phyloP scores from a whole-genome alignment of 257 asterid genomes.

The Galeopsis tetrahit region DNA sequence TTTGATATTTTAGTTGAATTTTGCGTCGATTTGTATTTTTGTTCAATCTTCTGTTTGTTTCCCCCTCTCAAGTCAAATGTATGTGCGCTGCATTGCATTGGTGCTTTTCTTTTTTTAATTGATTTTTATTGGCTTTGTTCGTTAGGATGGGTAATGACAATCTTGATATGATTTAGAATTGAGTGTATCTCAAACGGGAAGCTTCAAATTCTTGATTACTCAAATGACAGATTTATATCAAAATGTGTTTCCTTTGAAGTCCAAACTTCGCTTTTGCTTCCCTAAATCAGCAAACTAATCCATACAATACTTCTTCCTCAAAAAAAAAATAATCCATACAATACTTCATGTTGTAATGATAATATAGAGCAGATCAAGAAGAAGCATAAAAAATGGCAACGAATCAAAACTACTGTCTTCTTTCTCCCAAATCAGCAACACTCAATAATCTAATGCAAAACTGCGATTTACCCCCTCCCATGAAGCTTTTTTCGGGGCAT shows the following conservation, averaged over 20 bases:
- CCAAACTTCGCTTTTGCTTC: too few relatives aligned
- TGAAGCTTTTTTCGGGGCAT: slow-evolving; percentile 49
- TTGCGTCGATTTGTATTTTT: not conserved
- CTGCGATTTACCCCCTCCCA: slow-evolving; percentile 76
- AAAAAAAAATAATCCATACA: slow-evolving; percentile 22
- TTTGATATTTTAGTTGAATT: slow-evolving; percentile 8
- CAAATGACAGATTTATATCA: too few relatives aligned
- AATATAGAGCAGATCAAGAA: not conserved
- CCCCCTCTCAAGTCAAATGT: not conserved
- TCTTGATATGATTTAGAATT: slow-evolving; percentile 3
- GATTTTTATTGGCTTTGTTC: not conserved
- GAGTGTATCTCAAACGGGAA: slow-evolving; percentile 5
- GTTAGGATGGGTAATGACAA: not conserved
- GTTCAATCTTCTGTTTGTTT: slow-evolving; percentile 9
- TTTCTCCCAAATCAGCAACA: slow-evolving; percentile 37
- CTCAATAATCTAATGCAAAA: slow-evolving; percentile 60
- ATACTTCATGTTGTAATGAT: slow-evolving; percentile 4
- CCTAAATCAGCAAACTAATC: slow-evolving; percentile 19
- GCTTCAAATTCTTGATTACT: not conserved
- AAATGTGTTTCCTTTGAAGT: too few relatives aligned
- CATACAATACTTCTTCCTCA: too few relatives aligned
- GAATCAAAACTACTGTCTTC: slow-evolving; percentile 22
- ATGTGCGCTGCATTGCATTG: not conserved
- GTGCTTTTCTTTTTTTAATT: not conserved
- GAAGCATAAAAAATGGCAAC: too few relatives aligned